phyloP scores from a whole-genome alignment of 805 yeast species.

The Ascoidea tarda region DNA sequence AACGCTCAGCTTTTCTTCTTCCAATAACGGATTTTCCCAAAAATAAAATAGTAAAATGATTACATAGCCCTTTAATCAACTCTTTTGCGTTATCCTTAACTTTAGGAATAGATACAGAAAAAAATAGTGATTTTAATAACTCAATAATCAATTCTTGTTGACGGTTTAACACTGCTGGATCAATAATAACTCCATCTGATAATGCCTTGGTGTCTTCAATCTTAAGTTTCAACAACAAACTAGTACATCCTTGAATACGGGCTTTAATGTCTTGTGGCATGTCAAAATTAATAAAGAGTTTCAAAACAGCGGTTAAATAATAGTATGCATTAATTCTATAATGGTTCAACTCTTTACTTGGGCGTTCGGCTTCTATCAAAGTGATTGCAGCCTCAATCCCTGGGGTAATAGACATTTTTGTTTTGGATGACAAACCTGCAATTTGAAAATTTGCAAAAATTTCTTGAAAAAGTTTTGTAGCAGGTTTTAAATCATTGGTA shows the following conservation, averaged over 20 bases:
- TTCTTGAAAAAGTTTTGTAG: conserved; percentile 47
- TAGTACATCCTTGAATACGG: conserved; percentile 35
- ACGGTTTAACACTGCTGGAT: conserved; percentile 33
- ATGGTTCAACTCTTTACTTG: conserved; percentile 31
- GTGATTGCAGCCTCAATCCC: conserved; percentile 70
- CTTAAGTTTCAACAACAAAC: conserved; percentile 23
- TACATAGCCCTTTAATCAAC: conserved; percentile 52
- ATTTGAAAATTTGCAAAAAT: conserved; percentile 54
- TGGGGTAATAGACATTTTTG: conserved; percentile 55
- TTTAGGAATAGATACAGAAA: conserved; percentile 63
- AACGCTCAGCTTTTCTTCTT: conserved; percentile 49
- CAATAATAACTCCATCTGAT: conserved; percentile 29
- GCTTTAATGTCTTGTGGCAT: conserved; percentile 26
- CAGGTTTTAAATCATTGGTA: conserved; percentile 43
- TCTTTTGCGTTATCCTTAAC: conserved; percentile 50
- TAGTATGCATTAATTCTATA: conserved; percentile 70
- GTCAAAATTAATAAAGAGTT: conserved; percentile 44
- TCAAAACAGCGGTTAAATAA: conserved; percentile 50
- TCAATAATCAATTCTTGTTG: conserved; percentile 55
- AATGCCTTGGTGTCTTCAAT: conserved; percentile 20
- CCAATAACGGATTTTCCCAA: conserved; percentile 61
- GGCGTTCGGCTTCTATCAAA: conserved; percentile 53
- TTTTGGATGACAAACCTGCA: conserved; percentile 35
- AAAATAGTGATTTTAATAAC: conserved; percentile 58
- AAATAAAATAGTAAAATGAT: conserved; percentile 68